Evolutionary conservation across 2,329 filamentous ascomycete genomes (phyloP).

Genomic region (Aspergillus intermedius): DNA sequence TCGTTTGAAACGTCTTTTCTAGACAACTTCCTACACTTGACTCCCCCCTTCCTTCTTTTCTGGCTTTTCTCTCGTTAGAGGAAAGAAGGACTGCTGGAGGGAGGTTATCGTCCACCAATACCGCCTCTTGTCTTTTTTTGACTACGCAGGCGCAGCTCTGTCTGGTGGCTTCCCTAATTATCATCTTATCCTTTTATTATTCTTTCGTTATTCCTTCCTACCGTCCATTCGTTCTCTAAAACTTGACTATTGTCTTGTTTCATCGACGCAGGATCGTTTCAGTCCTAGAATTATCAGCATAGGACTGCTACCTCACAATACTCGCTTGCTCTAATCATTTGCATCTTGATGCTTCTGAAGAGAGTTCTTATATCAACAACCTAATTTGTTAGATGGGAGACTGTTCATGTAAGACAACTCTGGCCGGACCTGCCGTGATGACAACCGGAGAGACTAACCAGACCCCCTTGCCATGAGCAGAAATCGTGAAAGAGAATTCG

Average conservation of each 20-base stretch:
- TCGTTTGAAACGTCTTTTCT: no score
- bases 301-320: neutral
- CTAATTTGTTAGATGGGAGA: neutral
- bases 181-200: neutral
- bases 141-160: neutral
- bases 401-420: neutral
- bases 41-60: slow-evolving; percentile 19
- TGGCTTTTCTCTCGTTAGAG: slow-evolving; percentile 19
- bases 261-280: neutral
- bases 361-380: neutral
- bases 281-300: neutral
- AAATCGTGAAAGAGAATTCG: neutral
- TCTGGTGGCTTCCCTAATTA: slow-evolving; percentile 8
- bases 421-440: no score
- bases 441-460: neutral
- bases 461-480: slow-evolving; percentile 1
- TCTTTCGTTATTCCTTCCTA: neutral
- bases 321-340: neutral
- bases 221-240: neutral
- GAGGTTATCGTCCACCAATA: slow-evolving; percentile 1
- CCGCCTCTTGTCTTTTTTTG: neutral
- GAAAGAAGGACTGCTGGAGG: slow-evolving; percentile 15
- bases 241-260: neutral
- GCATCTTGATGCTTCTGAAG: neutral
- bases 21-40: neutral